These are phyloP conservation scores for Trifolium dubium DNA, from an alignment of 306 rosid genomes.

Conservation along the genomic window DNA sequence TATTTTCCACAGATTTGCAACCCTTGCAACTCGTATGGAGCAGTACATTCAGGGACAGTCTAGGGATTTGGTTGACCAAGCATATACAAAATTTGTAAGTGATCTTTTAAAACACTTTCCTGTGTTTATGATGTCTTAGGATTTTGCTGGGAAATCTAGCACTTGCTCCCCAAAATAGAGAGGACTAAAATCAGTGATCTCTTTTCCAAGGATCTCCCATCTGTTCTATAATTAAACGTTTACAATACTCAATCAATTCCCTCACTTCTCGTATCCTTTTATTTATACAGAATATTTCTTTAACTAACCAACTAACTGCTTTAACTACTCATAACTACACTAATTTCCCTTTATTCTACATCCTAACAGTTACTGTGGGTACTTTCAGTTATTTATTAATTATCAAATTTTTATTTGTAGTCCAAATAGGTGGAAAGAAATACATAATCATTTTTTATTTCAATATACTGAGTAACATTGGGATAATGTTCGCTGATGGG, in stretches of 20 bases:
- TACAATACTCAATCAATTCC: background rate
- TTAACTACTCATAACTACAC: background rate
- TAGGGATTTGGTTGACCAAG: conserved; percentile 99
- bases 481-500: conserved; percentile 28
- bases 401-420: conserved; percentile 25
- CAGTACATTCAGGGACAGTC: conserved; percentile 98
- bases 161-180: conserved; percentile 5
- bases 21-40: conserved; percentile 98
- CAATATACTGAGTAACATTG: conserved; percentile 16
- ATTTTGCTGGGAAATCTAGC: conserved; percentile 27
- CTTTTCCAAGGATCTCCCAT: background rate
- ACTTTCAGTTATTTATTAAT: conserved; percentile 29
- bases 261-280: background rate
- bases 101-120: conserved; percentile 21
- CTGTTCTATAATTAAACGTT: background rate
- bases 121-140: conserved; percentile 21
- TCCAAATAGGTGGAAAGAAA: background rate
- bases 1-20: conserved; percentile 74
- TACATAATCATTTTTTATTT: conserved; percentile 5
- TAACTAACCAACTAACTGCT: background rate
- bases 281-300: background rate
- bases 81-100: conserved; percentile 96
- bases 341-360: background rate
- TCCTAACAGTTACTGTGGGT: background rate
- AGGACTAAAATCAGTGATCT: conserved; percentile 7